These are phyloP conservation scores for Trapa bicornis DNA, from an alignment of 345 rosid species.

Conservation along the genomic window DNA sequence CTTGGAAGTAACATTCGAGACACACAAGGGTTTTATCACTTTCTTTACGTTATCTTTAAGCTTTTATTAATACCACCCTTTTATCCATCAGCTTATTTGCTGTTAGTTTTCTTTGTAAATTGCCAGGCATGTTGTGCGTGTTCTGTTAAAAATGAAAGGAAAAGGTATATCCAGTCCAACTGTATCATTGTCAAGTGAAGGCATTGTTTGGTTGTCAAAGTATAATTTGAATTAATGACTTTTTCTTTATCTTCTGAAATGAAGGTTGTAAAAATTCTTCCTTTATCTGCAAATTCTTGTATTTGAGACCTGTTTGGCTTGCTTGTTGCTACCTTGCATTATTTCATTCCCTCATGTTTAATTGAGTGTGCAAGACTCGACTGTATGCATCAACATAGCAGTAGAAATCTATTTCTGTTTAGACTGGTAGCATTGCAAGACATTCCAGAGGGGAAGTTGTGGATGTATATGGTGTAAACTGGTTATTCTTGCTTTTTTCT, in stretches of 20 bases:
- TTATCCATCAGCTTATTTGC: background rate
- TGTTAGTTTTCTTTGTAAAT: background rate
- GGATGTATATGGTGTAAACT: too few species aligned
- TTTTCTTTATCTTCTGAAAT: background rate
- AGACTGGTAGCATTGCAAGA: too few species aligned
- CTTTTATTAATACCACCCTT: background rate
- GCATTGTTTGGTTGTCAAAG: background rate
- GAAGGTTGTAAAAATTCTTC: background rate
- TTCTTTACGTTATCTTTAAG: background rate
- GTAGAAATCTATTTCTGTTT: too few species aligned
- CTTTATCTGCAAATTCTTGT: background rate
- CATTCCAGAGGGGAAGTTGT: background rate
- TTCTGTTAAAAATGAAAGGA: background rate
- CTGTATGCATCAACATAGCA: too few species aligned
- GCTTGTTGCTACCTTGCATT: too few species aligned
- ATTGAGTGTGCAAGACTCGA: too few species aligned
- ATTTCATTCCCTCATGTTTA: too few species aligned
- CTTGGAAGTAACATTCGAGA: background rate
- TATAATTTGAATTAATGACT: background rate
- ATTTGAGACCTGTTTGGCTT: background rate
- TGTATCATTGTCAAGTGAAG: background rate
- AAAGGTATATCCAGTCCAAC: background rate
- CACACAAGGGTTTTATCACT: background rate
- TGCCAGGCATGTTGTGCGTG: background rate
- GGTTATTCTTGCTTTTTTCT: too few species aligned